Conservation (phyloP, 371 early-diverging fungal species). For the Rhizopus stolonifer region DNA sequence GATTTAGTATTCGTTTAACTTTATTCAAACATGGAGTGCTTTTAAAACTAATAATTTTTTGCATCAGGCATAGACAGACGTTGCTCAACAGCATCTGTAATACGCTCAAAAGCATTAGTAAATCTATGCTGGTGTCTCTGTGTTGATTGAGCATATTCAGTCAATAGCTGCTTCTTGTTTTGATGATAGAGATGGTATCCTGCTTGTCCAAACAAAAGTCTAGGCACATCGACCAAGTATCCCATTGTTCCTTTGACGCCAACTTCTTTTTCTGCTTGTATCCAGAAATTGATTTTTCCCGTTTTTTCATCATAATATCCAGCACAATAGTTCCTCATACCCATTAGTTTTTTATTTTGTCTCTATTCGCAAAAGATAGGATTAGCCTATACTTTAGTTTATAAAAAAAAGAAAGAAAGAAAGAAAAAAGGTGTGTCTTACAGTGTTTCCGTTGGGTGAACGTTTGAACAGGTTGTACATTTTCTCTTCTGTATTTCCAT, state of each 20-base stretch:
- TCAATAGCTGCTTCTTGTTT: slow-evolving; percentile 12
- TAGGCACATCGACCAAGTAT: slow-evolving; percentile 43
- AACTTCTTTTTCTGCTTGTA: slow-evolving; percentile 43
- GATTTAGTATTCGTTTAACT: too few species aligned
- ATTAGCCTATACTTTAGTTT: too few species aligned
- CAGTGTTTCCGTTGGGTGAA: slow-evolving; percentile 31
- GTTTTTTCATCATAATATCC: slow-evolving; percentile 42
- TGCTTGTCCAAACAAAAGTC: slow-evolving; percentile 42
- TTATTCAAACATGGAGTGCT: too few species aligned
- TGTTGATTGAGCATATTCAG: background rate
- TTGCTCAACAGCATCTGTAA: background rate
- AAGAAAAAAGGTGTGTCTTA: too few species aligned
- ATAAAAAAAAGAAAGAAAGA: too few species aligned
- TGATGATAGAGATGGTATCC: slow-evolving; percentile 32
- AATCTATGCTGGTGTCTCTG: background rate
- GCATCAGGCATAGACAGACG: slow-evolving; percentile 1
- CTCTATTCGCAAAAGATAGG: slow-evolving; percentile 3
- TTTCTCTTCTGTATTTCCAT: slow-evolving; percentile 33
- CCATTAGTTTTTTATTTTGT: slow-evolving; percentile 34
- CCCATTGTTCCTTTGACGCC: slow-evolving; percentile 47
- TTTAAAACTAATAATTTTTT: background rate
- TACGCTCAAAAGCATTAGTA: background rate
- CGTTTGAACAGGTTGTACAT: slow-evolving; percentile 34
- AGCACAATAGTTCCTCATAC: slow-evolving; percentile 35
- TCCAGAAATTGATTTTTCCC: slow-evolving; percentile 46